These are phyloP conservation scores for Tritrichomonas musculus DNA, from an alignment of 208 protist genomes.

Conservation along the genomic window DNA sequence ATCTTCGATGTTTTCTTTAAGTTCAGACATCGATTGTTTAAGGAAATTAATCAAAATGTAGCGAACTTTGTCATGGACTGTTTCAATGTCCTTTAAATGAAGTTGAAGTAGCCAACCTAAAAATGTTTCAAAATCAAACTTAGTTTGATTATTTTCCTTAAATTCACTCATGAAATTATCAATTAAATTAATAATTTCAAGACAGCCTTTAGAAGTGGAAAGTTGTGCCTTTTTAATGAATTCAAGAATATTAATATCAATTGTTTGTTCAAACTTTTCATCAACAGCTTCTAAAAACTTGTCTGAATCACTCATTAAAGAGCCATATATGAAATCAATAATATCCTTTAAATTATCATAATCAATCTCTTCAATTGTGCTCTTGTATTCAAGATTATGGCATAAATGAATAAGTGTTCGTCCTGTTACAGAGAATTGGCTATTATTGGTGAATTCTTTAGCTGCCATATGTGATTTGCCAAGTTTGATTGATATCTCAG, in stretches of 20 bases:
- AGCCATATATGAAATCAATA: not conserved
- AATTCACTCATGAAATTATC: no score
- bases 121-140: no score
- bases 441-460: not conserved
- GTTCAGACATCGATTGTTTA: no score
- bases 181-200: no score
- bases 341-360: not conserved
- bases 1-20: no score
- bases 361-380: not conserved
- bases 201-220: no score
- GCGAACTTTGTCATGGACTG: no score
- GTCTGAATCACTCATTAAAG: not conserved
- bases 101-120: no score
- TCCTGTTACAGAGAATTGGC: not conserved
- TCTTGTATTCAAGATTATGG: not conserved
- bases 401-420: not conserved
- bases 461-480: not conserved
- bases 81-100: no score
- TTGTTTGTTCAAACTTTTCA: not conserved
- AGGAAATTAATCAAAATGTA: no score
- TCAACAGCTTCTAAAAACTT: not conserved
- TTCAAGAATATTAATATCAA: not conserved
- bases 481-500: not conserved
- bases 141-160: no score
- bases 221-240: no score